phyloP scores from a whole-genome alignment of 768 basidiomycete genomes.

The Lenzites betulinus region DNA sequence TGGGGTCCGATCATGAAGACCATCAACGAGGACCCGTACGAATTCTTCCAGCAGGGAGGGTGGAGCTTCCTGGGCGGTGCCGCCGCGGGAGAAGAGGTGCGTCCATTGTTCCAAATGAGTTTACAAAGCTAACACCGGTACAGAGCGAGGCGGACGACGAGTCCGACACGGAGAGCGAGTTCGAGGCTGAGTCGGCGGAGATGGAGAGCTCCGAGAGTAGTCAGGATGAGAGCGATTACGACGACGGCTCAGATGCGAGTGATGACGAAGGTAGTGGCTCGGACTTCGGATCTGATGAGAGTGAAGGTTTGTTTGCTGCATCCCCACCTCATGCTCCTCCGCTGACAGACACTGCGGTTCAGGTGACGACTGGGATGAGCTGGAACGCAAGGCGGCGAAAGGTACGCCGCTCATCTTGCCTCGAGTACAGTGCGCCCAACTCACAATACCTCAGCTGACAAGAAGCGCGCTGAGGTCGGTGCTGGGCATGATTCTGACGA shows the following conservation, averaged over 20 bases:
- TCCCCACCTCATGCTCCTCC: too few species aligned
- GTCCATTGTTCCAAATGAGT: conserved; percentile 24
- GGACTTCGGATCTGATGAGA: conserved; percentile 60
- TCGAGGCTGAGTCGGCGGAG: conserved; percentile 51
- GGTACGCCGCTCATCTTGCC: conserved; percentile 43
- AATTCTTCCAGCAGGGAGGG: conserved; percentile 96
- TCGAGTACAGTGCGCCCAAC: not conserved
- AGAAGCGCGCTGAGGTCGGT: conserved; percentile 41
- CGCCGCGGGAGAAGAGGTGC: conserved; percentile 63
- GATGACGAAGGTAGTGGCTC: conserved; percentile 66
- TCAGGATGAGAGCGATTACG: conserved; percentile 56
- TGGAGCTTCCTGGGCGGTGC: conserved; percentile 88
- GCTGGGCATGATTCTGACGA: conserved; percentile 41
- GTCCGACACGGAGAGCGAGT: conserved; percentile 69
- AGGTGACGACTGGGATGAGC: conserved; percentile 96
- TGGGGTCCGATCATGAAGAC: conserved; percentile 99
- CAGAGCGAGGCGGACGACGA: conserved; percentile 65
- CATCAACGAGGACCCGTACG: conserved; percentile 92
- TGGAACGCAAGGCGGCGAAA: conserved; percentile 90
- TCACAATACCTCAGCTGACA: conserved; percentile 41
- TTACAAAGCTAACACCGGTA: conserved; percentile 18
- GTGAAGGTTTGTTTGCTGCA: conserved; percentile 48
- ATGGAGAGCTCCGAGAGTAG: conserved; percentile 44
- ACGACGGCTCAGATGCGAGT: conserved; percentile 49
- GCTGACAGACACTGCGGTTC: conserved; percentile 3